These are phyloP conservation scores for Collybia mongolica DNA, from an alignment of 768 basidiomycete species.

Conservation along the genomic window DNA sequence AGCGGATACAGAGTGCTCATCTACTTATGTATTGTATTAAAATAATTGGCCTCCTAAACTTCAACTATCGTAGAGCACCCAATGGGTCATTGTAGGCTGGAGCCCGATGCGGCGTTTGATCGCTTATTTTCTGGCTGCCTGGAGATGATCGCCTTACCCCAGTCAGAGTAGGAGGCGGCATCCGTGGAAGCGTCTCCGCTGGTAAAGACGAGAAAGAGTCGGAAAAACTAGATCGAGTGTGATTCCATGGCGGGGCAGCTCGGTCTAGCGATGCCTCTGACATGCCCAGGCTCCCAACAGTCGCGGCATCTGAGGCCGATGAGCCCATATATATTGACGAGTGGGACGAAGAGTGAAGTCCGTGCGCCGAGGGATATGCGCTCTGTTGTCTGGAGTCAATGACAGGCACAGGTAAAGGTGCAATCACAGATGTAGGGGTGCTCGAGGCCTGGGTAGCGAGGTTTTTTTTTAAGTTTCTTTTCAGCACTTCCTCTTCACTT, in stretches of 20 bases:
- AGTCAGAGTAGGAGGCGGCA: slow-evolving; percentile 49
- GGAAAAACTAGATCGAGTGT: slow-evolving; percentile 52
- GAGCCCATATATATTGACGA: slow-evolving; percentile 12
- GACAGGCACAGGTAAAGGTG: slow-evolving; percentile 37
- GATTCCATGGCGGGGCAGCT: slow-evolving; percentile 51
- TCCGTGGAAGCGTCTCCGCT: slow-evolving; percentile 45
- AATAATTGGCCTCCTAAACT: too few relatives aligned
- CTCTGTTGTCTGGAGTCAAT: slow-evolving; percentile 32
- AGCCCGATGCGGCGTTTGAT: slow-evolving; percentile 25
- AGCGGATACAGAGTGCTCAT: too few relatives aligned
- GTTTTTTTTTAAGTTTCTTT: not conserved
- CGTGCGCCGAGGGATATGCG: slow-evolving; percentile 16
- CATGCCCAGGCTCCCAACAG: not conserved
- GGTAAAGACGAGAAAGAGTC: slow-evolving; percentile 25
- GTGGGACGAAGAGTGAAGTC: slow-evolving; percentile 14
- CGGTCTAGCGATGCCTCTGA: not conserved
- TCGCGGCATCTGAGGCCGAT: slow-evolving; percentile 8
- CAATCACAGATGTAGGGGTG: slow-evolving; percentile 3
- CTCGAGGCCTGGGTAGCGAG: slow-evolving; percentile 2
- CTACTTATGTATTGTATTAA: too few relatives aligned
- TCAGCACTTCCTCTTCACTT: slow-evolving; percentile 43
- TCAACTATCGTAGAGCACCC: slow-evolving; percentile 24
- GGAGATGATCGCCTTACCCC: slow-evolving; percentile 23
- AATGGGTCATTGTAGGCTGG: slow-evolving; percentile 33
- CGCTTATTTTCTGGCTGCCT: slow-evolving; percentile 20